Evolutionary conservation across 768 basidiomycete species (phyloP).

Genomic region (Hemileccinum rubropunctum): DNA sequence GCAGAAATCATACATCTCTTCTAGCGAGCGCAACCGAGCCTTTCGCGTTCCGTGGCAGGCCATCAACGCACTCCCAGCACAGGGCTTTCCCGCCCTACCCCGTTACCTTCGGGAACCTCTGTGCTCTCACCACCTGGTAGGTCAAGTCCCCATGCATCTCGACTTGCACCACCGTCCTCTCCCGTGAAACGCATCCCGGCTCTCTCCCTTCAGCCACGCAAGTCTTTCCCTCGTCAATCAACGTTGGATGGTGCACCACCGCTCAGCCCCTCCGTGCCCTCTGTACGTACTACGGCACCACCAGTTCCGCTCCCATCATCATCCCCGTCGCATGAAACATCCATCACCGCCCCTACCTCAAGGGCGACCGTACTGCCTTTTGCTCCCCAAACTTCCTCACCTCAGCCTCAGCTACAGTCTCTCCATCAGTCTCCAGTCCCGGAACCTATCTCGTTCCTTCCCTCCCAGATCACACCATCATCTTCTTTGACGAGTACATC

Average conservation of each 20-base stretch:
- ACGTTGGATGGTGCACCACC: conserved; percentile 35
- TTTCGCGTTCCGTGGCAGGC: conserved; percentile 36
- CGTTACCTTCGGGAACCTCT: conserved; percentile 36
- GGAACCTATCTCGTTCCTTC: conserved; percentile 8
- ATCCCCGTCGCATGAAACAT: conserved; percentile 22
- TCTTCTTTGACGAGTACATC: conserved; percentile 14
- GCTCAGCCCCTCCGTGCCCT: conserved; percentile 25
- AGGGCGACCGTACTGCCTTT: conserved; percentile 40
- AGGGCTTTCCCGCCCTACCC: conserved; percentile 40
- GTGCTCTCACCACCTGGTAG: conserved; percentile 30
- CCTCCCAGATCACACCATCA: conserved; percentile 16
- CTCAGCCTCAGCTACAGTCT: conserved; percentile 23
- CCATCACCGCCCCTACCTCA: conserved; percentile 12
- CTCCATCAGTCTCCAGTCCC: conserved; percentile 20
- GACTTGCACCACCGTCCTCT: conserved; percentile 40
- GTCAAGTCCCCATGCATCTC: conserved; percentile 26
- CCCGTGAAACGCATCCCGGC: conserved; percentile 57
- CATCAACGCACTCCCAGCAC: conserved; percentile 65
- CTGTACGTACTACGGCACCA: conserved; percentile 26
- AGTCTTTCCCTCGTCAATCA: conserved; percentile 46
- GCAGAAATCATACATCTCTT: conserved; percentile 4
- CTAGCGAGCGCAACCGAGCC: conserved; percentile 24
- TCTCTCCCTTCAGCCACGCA: conserved; percentile 47
- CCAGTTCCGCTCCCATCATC: conserved; percentile 2
- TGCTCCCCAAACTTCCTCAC: conserved; percentile 32